Conservation (phyloP, 2,329 filamentous ascomycete species). For the Aspergillus quadricinctus region DNA sequence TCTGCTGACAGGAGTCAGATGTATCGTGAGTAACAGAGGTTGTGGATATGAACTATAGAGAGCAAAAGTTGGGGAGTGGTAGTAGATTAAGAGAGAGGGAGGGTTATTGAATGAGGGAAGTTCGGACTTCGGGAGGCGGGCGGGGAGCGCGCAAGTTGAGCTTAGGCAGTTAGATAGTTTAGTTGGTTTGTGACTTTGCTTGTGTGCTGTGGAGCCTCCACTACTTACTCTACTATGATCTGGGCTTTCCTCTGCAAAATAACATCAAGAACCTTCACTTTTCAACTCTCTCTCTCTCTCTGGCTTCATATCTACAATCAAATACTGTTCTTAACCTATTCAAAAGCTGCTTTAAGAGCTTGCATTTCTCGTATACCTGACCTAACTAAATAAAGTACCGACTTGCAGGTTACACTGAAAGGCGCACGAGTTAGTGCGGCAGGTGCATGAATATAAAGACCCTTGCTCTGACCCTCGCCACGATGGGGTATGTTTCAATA, state of each 20-base stretch:
- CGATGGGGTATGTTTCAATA: not conserved
- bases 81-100: constrained; percentile 16
- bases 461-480: not conserved
- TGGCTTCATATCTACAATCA: not conserved
- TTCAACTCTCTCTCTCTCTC: not conserved
- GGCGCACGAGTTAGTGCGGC: constrained; percentile 16
- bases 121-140: constrained; percentile 30
- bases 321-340: not conserved
- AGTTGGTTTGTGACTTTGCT: constrained; percentile 4
- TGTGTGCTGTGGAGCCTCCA: not conserved
- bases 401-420: constrained; percentile 15
- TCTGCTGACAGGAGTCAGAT: constrained; percentile 1
- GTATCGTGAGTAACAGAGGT: constrained; percentile 1
- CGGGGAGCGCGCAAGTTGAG: constrained; percentile 28
- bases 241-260: not conserved
- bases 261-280: not conserved
- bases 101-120: constrained; percentile 23
- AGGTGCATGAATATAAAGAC: constrained; percentile 10
- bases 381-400: constrained; percentile 1
- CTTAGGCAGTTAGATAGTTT: constrained; percentile 12
- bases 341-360: not conserved
- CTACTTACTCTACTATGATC: not conserved
- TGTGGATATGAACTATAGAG: constrained; percentile 9
- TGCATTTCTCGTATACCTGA: not conserved
- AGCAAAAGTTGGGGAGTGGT: constrained; percentile 16